Percentiles rank a stretch among this genome's conserved stretches.
Conservation (phyloP, 1,284 basidiomycete genomes). For the Paramarasmius palmivorus region DNA sequence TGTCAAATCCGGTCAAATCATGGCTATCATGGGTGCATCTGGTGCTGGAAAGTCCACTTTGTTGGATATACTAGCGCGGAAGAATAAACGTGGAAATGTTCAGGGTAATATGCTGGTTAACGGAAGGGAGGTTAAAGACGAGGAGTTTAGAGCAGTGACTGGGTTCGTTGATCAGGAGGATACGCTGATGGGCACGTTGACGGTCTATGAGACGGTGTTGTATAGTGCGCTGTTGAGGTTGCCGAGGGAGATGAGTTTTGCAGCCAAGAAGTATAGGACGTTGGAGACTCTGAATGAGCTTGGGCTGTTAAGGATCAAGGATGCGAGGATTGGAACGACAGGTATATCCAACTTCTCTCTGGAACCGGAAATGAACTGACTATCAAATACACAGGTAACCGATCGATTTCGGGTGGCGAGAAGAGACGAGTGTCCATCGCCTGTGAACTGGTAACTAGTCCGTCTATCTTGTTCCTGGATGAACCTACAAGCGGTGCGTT, state of each 20-base stretch:
- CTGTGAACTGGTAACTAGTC: slow-evolving; percentile 97
- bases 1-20: slow-evolving; percentile 84
- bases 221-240: slow-evolving; percentile 90
- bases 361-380: neutral
- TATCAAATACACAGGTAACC: slow-evolving; percentile 46
- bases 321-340: slow-evolving; percentile 85
- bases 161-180: slow-evolving; percentile 99
- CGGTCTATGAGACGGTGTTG: slow-evolving; percentile 95
- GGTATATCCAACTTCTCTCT: slow-evolving; percentile 45
- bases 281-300: slow-evolving; percentile 96
- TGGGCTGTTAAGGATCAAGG: slow-evolving; percentile 90
- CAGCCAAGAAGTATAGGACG: slow-evolving; percentile 92
- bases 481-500: slow-evolving; percentile 90
- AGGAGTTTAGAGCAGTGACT: slow-evolving; percentile 81
- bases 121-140: slow-evolving; percentile 75
- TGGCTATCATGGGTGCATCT: slow-evolving; percentile 96
- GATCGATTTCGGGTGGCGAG: slow-evolving; percentile 94
- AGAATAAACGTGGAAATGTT: slow-evolving; percentile 81
- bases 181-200: slow-evolving; percentile 93
- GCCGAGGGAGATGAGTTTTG: slow-evolving; percentile 91
- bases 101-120: slow-evolving; percentile 83
- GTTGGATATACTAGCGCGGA: slow-evolving; percentile 92
- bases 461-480: slow-evolving; percentile 93
- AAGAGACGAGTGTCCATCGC: slow-evolving; percentile 96
- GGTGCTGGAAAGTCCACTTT: slow-evolving; percentile 97